Percentiles rank a stretch among this genome's conserved stretches.
Evolutionary conservation across 169 alveolate species (phyloP).

Genomic region (Amoebophrya sp.): DNA sequence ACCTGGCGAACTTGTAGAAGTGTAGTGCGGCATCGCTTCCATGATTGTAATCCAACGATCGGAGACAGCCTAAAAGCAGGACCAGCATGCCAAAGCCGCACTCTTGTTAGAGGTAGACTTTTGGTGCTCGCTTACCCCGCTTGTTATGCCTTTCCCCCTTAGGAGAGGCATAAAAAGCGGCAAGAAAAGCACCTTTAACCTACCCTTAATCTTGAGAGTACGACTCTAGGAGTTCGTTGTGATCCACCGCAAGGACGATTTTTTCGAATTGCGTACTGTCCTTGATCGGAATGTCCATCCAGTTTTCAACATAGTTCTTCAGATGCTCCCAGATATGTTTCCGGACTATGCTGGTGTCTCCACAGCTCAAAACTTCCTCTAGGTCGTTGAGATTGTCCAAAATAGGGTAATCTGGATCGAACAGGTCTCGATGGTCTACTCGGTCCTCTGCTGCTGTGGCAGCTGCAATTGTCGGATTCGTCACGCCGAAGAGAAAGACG

Average conservation of each 20-base stretch:
- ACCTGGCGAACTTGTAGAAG: not conserved
- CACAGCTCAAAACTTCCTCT: not conserved
- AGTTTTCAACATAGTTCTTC: not conserved
- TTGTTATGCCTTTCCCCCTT: no score
- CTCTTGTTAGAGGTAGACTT: no score
- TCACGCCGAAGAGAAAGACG: not conserved
- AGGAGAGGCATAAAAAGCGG: no score
- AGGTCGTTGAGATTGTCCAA: not conserved
- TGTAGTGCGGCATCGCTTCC: not conserved
- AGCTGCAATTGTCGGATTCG: not conserved
- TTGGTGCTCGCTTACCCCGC: no score
- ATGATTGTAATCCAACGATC: not conserved
- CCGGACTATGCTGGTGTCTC: not conserved
- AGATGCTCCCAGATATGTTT: not conserved
- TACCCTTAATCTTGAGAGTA: no score
- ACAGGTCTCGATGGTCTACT: not conserved
- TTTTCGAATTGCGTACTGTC: not conserved
- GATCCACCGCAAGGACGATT: not conserved
- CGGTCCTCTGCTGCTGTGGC: not conserved
- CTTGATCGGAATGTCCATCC: constrained; percentile 23
- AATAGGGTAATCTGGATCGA: not conserved
- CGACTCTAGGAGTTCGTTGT: not conserved
- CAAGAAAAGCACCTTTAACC: no score
- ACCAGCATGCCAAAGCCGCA: not conserved
- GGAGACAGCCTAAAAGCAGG: not conserved